Evolutionary conservation across 768 basidiomycete species (phyloP), one percentile per base, ranked within the genome.

Genomic region (Tricholoma saponaceum): DNA sequence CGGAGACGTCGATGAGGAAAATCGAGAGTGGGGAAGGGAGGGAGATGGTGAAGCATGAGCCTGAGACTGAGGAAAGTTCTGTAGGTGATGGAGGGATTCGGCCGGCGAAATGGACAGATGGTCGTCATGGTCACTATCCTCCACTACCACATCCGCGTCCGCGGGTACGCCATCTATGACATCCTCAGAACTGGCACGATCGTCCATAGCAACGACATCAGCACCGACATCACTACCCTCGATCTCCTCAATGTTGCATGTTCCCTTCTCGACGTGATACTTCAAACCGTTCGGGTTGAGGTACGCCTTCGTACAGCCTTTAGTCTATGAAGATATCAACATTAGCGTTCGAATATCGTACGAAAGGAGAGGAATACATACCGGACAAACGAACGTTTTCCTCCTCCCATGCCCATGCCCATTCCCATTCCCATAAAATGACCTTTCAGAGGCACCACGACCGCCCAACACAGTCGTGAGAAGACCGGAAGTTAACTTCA

Each of bases 251-350:
- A 79, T 71, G 57, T 74, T 78, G 66, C 87, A 87, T 2, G 82
- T 85, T 10, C 86, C 86, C 64, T 84, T 86, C 62, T 84, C 82
- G 52, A 84, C 69, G 62, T 87, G 86, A 62, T 88, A 86, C 66
- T 84, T 84, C 47, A 87, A 72, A 9, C 87, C 86, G 60, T 86
- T 87, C 7, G 83, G 79, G 67, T 85, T 86, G 41, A 85, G 76
- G 63, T 88, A 88, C 26, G 79, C 70, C 79, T 85, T 87, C 20
- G 78, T 77, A 62, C 84, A 85, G 4, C 82, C 82, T 1, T 74
- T 67, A 59, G 70, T 75, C 74, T 46, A 14, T 46, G 76, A 49
- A 20, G 5, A 41, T 54, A 18, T 28, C 37, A 61, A 33, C 4
- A n/a, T 51, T 37, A 61, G 55, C 26, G 7, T 44, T 35, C 16